These are phyloP conservation scores for Trichoderma koningii DNA, from an alignment of 2,329 filamentous ascomycete species.

Conservation along the genomic window DNA sequence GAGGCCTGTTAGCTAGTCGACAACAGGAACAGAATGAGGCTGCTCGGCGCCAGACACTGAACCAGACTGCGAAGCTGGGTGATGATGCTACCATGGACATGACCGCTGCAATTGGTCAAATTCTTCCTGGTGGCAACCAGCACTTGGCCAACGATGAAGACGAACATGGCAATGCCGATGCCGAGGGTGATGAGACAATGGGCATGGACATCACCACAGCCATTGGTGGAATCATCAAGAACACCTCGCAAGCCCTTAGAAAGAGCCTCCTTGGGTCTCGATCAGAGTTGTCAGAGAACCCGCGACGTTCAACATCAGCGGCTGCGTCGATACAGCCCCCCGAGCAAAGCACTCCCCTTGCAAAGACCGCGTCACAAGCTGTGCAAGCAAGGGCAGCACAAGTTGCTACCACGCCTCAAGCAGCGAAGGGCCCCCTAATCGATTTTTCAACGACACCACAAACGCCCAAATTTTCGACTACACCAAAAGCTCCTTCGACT, in stretches of 20 bases:
- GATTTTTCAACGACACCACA: conserved; percentile 29
- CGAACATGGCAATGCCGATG: background rate
- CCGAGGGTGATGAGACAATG: conserved; percentile 6
- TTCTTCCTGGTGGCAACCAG: conserved; percentile 42
- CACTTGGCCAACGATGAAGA: conserved; percentile 29
- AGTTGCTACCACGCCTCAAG: conserved; percentile 34
- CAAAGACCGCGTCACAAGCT: conserved; percentile 45
- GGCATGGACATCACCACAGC: conserved; percentile 68
- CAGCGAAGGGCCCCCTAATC: background rate
- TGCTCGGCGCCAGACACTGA: conserved; percentile 33
- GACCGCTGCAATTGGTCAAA: conserved; percentile 59
- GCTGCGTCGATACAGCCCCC: conserved; percentile 33
- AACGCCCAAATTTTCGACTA: conserved; percentile 29
- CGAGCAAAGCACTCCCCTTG: conserved; percentile 29
- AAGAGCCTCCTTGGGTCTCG: conserved; percentile 63
- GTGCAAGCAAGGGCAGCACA: conserved; percentile 54
- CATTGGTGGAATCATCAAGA: conserved; percentile 61
- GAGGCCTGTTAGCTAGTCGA: conserved; percentile 51
- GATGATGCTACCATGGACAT: conserved; percentile 54
- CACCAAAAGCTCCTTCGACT: conserved; percentile 28
- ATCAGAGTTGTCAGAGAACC: conserved; percentile 51
- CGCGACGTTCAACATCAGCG: conserved; percentile 42
- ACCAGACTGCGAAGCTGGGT: conserved; percentile 38
- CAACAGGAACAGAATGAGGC: conserved; percentile 34
- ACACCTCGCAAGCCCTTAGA: conserved; percentile 42